Conservation (phyloP, 805 yeast species). For the Lipomyces mesembrius region DNA sequence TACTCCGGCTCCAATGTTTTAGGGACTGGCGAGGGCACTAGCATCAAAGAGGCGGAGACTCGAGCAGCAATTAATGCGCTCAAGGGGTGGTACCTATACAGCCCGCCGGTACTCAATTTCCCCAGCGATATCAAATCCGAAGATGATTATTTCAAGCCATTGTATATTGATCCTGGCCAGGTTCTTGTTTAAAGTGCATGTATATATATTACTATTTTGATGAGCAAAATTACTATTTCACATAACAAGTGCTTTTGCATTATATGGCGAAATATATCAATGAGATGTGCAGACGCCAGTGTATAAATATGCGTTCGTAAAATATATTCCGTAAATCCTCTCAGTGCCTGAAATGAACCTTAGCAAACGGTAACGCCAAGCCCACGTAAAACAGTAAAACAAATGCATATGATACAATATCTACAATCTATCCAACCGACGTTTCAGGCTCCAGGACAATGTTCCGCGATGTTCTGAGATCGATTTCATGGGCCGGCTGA, state of each 20-base stretch:
- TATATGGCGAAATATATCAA: neutral
- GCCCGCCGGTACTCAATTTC: constrained; percentile 66
- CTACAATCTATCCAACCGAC: neutral
- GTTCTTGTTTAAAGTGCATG: constrained; percentile 41
- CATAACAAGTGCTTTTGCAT: constrained; percentile 1
- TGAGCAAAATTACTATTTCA: neutral
- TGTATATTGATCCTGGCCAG: constrained; percentile 44
- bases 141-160: constrained; percentile 34
- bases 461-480: neutral
- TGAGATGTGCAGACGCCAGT: neutral
- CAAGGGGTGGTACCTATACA: constrained; percentile 88
- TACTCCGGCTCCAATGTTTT: constrained; percentile 80
- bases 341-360: neutral
- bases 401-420: neutral
- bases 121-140: constrained; percentile 59
- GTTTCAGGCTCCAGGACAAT: neutral
- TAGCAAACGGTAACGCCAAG: constrained; percentile 1
- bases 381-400: neutral
- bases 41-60: constrained; percentile 86
- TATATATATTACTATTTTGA: neutral
- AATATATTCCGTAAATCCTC: neutral
- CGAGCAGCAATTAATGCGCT: constrained; percentile 90
- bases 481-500: neutral
- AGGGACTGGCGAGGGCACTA: constrained; percentile 94
- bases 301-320: neutral